Evolutionary conservation across 2,329 filamentous ascomycete species (phyloP), one percentile per base, ranked within the genome.

Genomic region (Xylariales sp.): DNA sequence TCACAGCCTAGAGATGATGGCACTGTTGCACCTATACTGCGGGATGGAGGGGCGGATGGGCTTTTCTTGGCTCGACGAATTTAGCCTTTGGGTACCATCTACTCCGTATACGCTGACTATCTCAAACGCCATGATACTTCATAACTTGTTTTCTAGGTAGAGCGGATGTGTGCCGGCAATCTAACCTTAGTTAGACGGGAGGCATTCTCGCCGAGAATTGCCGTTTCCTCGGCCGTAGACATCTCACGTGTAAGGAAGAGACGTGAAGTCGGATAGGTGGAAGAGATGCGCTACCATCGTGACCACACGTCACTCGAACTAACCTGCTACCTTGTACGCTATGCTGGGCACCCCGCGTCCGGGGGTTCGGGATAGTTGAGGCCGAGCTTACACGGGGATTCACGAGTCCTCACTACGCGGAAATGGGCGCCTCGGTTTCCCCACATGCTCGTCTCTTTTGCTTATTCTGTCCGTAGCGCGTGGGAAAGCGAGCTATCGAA

Each of bases 281-380:
- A 63, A 53, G 53, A 18, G 46, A 3, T 54, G 53, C 34, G 43
- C 14, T 60, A 58, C 54, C 59, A 58, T 58, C 59, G 48, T 54
- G 59, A 63, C 52, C 63, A 65, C 50, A 62, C 36, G 64, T 36
- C 32, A 43, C 30, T 59, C n/a, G 32, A n/a, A 43, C 58, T 23
- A 23, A 23, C 2, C 23, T n/a, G 14, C 16, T 8, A 36, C 30
- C 34, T 23, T 28, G 7, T 16, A 6, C 32, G 3, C 8, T 32
- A 53, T 36, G 14, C 39, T 43, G 14, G 36, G 59, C 57, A 64
- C 57, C 62, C 59, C 60, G 45, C 62, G 50, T 54, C 41, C 34
- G 45, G 36, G 32, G 46, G 23, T 36, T 68, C 57, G 68, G 68
- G 39, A 57, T 49, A 69, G 65, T 7, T 62, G n/a, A 9, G 7